A percentile compares a stretch with the other conserved stretches of the same genome.
Evolutionary conservation across 495 filamentous ascomycete genomes (phyloP).

Genomic region (Aspergillus egyptiacus): DNA sequence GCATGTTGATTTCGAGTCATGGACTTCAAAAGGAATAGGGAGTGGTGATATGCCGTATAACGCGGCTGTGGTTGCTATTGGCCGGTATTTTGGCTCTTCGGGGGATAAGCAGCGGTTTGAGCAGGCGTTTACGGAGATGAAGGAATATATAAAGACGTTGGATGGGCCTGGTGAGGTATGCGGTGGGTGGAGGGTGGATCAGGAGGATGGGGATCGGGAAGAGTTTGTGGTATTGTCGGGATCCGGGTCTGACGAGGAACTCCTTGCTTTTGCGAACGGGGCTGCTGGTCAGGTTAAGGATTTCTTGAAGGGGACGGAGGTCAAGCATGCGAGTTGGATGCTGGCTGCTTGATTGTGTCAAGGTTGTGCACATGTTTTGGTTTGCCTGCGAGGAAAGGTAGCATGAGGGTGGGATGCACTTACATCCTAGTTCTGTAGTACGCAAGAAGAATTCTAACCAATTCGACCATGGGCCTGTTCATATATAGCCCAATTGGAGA

Average conservation of each 20-base stretch:
- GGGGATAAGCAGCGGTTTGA: conserved; percentile 38
- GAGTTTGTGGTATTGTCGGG: conserved; percentile 50
- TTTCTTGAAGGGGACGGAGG: conserved; percentile 31
- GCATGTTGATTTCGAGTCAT: no score
- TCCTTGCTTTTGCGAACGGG: conserved; percentile 35
- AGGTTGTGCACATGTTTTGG: no score
- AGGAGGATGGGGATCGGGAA: conserved; percentile 26
- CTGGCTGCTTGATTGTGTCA: neutral
- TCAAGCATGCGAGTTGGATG: conserved; percentile 31
- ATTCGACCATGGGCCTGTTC: no score
- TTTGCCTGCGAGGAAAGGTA: no score
- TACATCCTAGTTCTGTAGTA: no score
- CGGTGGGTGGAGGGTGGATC: conserved; percentile 47
- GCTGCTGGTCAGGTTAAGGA: conserved; percentile 33
- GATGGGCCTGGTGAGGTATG: conserved; percentile 31
- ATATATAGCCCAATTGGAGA: no score
- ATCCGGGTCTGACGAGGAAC: conserved; percentile 43
- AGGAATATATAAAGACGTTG: conserved; percentile 29
- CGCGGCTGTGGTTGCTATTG: conserved; percentile 40
- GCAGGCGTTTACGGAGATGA: conserved; percentile 24
- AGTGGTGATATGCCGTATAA: conserved; percentile 27
- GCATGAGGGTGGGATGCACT: no score
- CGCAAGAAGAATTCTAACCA: no score
- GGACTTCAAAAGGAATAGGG: conserved; percentile 19
- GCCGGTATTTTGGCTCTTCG: conserved; percentile 35